phyloP scores from a whole-genome alignment of 495 filamentous ascomycete genomes.

The Annulohypoxylon stygium region DNA sequence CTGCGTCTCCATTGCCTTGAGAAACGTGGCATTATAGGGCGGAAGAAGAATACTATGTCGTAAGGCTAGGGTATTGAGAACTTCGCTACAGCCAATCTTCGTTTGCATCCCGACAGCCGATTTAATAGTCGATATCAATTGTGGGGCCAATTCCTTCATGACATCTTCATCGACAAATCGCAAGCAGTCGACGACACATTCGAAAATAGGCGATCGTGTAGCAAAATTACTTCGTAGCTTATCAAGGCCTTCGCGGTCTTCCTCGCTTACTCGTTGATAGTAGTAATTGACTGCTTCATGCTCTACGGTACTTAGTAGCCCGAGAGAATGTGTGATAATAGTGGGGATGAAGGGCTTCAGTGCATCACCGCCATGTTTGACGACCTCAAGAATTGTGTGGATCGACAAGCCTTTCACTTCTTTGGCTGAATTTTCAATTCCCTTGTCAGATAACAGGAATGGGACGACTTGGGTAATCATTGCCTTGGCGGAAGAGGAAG shows the following conservation, averaged over 20 bases:
- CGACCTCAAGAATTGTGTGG: conserved; percentile 83
- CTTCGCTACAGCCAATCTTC: conserved; percentile 88
- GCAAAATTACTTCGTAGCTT: conserved; percentile 83
- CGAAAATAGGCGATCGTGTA: conserved; percentile 88
- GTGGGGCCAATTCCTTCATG: conserved; percentile 78
- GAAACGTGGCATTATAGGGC: conserved; percentile 81
- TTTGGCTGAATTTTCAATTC: conserved; percentile 85
- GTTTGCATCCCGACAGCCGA: conserved; percentile 89
- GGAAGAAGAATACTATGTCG: conserved; percentile 78
- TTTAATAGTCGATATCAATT: conserved; percentile 82
- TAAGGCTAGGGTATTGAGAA: conserved; percentile 88
- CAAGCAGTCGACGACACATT: conserved; percentile 90
- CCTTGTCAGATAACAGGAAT: conserved; percentile 89
- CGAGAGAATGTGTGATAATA: conserved; percentile 83
- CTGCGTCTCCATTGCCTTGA: conserved; percentile 80
- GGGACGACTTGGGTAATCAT: conserved; percentile 89
- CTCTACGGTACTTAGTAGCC: conserved; percentile 86
- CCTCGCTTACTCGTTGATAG: conserved; percentile 88
- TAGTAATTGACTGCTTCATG: conserved; percentile 89
- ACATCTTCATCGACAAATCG: conserved; percentile 83
- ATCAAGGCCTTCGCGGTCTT: conserved; percentile 88
- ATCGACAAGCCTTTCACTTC: conserved; percentile 84
- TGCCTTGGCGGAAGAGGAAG: conserved; percentile 74
- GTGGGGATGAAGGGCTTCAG: conserved; percentile 83
- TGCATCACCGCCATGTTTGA: conserved; percentile 82